Evolutionary conservation across 495 filamentous ascomycete species (phyloP).

Genomic region (Lichenothelia convexa): DNA sequence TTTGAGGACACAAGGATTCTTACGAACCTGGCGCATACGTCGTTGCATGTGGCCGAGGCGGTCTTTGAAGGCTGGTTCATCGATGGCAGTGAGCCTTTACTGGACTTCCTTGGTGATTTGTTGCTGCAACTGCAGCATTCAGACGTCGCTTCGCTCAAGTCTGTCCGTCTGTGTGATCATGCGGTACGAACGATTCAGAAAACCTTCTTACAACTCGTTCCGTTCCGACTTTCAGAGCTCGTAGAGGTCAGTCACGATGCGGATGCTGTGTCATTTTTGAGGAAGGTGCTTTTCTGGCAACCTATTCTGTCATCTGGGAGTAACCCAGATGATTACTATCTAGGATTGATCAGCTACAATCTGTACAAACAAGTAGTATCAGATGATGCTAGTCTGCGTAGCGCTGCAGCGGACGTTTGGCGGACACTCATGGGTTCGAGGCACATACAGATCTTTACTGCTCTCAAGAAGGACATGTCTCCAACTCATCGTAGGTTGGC

Average conservation of each 20-base stretch:
- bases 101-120: conserved; percentile 75
- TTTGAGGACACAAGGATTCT: conserved; percentile 70
- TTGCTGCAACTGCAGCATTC: conserved; percentile 80
- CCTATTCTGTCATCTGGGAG: conserved; percentile 65
- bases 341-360: conserved; percentile 73
- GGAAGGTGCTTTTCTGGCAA: conserved; percentile 89
- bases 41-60: conserved; percentile 64
- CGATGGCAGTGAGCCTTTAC: conserved; percentile 55
- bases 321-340: conserved; percentile 52
- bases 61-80: conserved; percentile 94
- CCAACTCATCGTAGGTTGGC: conserved; percentile 54
- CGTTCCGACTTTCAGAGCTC: conserved; percentile 69
- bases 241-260: conserved; percentile 41
- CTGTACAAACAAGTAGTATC: conserved; percentile 71
- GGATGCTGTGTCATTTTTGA: conserved; percentile 48
- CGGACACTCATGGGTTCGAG: conserved; percentile 86
- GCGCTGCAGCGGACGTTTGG: conserved; percentile 67
- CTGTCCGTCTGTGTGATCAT: conserved; percentile 71
- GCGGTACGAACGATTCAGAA: conserved; percentile 53
- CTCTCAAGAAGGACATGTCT: conserved; percentile 50
- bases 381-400: conserved; percentile 40
- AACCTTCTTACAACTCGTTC: conserved; percentile 54
- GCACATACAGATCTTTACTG: conserved; percentile 54
- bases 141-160: conserved; percentile 62
- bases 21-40: conserved; percentile 67